Evolutionary conservation across 2,329 filamentous ascomycete species (phyloP).

Genomic region (Tolypocladium amazonense): DNA sequence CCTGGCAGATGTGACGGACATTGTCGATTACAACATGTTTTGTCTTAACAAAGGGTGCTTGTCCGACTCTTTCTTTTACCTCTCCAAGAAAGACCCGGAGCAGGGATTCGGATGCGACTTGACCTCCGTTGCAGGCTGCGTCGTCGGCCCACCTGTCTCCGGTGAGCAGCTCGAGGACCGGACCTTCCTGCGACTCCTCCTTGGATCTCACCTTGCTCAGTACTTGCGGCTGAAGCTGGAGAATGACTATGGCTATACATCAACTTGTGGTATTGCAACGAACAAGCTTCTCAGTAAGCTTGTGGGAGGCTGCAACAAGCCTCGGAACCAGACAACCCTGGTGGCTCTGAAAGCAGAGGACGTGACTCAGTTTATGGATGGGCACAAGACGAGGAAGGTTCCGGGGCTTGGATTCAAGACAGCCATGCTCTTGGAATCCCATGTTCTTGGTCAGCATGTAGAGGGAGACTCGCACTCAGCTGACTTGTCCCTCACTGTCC

Average conservation of each 20-base stretch:
- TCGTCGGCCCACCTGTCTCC: constrained; percentile 22
- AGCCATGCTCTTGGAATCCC: constrained; percentile 35
- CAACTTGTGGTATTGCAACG: constrained; percentile 77
- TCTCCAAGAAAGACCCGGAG: constrained; percentile 63
- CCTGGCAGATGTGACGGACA: constrained; percentile 66
- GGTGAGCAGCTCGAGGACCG: constrained; percentile 20
- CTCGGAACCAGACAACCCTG: constrained; percentile 76
- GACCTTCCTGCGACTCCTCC: constrained; percentile 50
- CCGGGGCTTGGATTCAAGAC: constrained; percentile 77
- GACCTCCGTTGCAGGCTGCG: constrained; percentile 51
- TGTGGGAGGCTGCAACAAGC: constrained; percentile 75
- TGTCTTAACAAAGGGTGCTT: constrained; percentile 59
- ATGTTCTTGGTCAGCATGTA: constrained; percentile 30
- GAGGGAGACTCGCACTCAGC: constrained; percentile 23
- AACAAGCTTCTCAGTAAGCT: constrained; percentile 83
- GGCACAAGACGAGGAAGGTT: constrained; percentile 65
- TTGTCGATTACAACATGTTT: constrained; percentile 70
- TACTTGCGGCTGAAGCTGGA: constrained; percentile 65
- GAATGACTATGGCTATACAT: constrained; percentile 70
- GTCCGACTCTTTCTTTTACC: constrained; percentile 64
- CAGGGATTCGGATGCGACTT: constrained; percentile 75
- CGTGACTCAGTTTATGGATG: constrained; percentile 61
- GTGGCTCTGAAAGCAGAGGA: constrained; percentile 51
- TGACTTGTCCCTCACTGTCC: constrained; percentile 46
- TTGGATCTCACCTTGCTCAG: constrained; percentile 73